Conservation (phyloP, 306 rosid genomes). For the Leucaena leucocephala region DNA sequence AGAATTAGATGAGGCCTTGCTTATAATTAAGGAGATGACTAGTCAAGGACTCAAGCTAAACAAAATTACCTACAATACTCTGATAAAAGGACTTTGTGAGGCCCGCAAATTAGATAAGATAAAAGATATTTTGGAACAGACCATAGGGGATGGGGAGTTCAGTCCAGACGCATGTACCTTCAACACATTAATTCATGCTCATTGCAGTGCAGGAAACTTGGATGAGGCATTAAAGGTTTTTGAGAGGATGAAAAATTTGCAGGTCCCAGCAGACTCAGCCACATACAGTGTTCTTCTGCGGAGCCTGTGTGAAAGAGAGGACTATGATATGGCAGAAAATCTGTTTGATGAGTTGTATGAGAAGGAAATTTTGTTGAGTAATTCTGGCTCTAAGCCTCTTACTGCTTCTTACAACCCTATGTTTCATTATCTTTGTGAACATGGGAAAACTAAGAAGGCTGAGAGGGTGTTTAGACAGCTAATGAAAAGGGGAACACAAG, state of each 20-base stretch:
- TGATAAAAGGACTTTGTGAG: slow-evolving; percentile 32
- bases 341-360: too few species aligned
- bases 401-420: slow-evolving; percentile 75
- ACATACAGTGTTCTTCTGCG: slow-evolving; percentile 70
- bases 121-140: slow-evolving; percentile 38
- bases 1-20: slow-evolving; percentile 64
- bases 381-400: slow-evolving; percentile 69
- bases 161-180: slow-evolving; percentile 75
- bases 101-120: slow-evolving; percentile 58
- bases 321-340: slow-evolving; percentile 59
- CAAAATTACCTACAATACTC: neutral
- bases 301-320: slow-evolving; percentile 58
- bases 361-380: slow-evolving; percentile 36
- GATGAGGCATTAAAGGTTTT: slow-evolving; percentile 71
- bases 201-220: slow-evolving; percentile 62
- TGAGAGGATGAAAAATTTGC: slow-evolving; percentile 60
- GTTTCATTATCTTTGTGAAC: slow-evolving; percentile 62
- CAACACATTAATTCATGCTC: slow-evolving; percentile 66
- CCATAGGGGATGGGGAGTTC: slow-evolving; percentile 41
- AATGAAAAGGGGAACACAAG: slow-evolving; percentile 86
- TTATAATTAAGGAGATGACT: slow-evolving; percentile 71
- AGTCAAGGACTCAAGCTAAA: slow-evolving; percentile 60
- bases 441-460: slow-evolving; percentile 73
- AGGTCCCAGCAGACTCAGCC: slow-evolving; percentile 70
- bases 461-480: slow-evolving; percentile 77